Evolutionary conservation across 495 filamentous ascomycete genomes (phyloP).

Genomic region (Penicillium ochrochloron): DNA sequence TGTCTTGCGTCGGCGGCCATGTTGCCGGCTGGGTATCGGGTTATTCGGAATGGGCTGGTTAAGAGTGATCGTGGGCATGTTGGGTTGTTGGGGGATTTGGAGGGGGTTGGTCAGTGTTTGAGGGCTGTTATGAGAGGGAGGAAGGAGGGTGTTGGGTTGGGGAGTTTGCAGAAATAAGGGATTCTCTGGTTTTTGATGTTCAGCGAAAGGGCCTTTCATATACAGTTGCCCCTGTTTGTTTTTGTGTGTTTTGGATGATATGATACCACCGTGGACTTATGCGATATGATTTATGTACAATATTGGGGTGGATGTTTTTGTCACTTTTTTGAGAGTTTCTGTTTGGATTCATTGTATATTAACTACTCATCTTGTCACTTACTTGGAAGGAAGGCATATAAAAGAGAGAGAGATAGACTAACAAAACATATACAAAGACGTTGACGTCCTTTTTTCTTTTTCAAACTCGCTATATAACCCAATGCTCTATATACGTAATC

Average conservation of each 20-base stretch:
- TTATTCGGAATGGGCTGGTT: constrained; percentile 71
- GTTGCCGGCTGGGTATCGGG: constrained; percentile 79
- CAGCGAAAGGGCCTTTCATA: neutral
- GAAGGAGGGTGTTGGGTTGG: constrained; percentile 71
- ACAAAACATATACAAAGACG: neutral
- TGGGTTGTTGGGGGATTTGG: constrained; percentile 81
- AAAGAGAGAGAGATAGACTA: neutral
- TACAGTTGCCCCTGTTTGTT: neutral
- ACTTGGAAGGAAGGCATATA: neutral
- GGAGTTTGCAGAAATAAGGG: constrained; percentile 19
- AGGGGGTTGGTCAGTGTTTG: constrained; percentile 77
- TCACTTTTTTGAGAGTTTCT: neutral
- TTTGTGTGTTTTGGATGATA: constrained; percentile 21
- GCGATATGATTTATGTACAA: constrained; percentile 17
- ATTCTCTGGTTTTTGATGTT: neutral
- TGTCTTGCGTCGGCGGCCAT: constrained; percentile 85
- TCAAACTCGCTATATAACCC: constrained; percentile 27
- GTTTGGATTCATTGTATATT: neutral
- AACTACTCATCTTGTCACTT: neutral
- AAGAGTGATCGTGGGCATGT: constrained; percentile 86
- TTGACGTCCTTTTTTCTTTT: constrained; percentile 1
- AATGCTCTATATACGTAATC: constrained; percentile 30
- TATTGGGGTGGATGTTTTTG: neutral
- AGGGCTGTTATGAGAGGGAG: constrained; percentile 67
- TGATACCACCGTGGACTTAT: constrained; percentile 28